Evolutionary conservation across 306 rosid genomes (phyloP).

Genomic region (Rubus parviflorus): DNA sequence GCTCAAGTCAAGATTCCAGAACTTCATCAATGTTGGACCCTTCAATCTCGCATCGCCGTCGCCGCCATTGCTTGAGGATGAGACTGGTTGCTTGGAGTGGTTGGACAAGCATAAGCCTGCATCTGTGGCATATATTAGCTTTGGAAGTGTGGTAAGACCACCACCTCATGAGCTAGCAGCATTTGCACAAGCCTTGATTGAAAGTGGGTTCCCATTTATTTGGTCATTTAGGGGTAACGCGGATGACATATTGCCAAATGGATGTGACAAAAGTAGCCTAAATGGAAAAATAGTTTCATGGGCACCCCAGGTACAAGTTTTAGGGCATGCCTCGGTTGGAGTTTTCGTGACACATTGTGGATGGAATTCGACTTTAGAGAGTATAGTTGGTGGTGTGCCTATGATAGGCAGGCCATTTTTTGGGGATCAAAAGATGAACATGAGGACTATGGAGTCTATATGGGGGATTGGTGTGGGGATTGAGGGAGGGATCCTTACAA

Average conservation of each 20-base stretch:
- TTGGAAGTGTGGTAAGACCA: conserved; percentile 49
- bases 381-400: conserved; percentile 60
- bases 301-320: conserved; percentile 56
- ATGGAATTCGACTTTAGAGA: conserved; percentile 68
- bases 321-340: conserved; percentile 42
- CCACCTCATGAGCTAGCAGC: conserved; percentile 58
- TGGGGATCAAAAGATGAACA: conserved; percentile 59
- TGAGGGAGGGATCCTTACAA: conserved; percentile 44
- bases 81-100: conserved; percentile 52
- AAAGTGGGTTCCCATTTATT: conserved; percentile 41
- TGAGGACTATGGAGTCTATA: conserved; percentile 28
- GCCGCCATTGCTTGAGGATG: conserved; percentile 27
- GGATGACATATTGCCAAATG: conserved; percentile 41
- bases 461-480: conserved; percentile 56
- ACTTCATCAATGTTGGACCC: conserved; percentile 62
- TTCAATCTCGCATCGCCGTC: conserved; percentile 40
- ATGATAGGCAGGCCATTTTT: conserved; percentile 62
- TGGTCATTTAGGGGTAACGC: conserved; percentile 58
- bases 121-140: conserved; percentile 61
- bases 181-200: conserved; percentile 51
- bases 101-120: conserved; percentile 33
- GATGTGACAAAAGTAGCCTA: conserved; percentile 24
- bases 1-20: conserved; percentile 33
- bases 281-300: conserved; percentile 57
- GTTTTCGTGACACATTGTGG: conserved; percentile 63